Evolutionary conservation across 2,329 filamentous ascomycete genomes (phyloP), one percentile per base, ranked within the genome.

Genomic region (Hypomyces rosellus): DNA sequence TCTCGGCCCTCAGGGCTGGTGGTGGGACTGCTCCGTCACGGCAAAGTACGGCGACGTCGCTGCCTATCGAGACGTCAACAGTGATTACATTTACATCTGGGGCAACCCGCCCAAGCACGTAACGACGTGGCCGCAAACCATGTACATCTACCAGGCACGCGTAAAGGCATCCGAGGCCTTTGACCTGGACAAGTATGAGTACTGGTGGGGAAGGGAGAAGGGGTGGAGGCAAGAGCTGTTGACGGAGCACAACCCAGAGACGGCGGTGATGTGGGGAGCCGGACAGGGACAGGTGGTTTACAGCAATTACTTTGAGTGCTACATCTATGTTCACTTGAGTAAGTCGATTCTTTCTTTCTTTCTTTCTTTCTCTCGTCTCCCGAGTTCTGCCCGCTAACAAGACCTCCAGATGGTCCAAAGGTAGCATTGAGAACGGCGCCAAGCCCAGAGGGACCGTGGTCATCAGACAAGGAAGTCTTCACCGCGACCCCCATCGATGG

Each of bases 221-320:
- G 67, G 69, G 2, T 72, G 70, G 70, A 69, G 61, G 53, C 50
- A 47, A 0, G 59, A 64, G 14, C 55, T 63, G 3, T 50, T 71
- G 22, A 63, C 55, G 0, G 54, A 52, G 25, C 70, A 69, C 34
- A 62, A 57, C 1, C 50, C 62, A 1, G 64, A 69, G 53, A 72
- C 67, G 9, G 69, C 69, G 2, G 65, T 68, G 0, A 61, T 69
- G 61, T 70, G 66, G 66, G 63, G 61, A 6, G 61, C 59, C 11
- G 68, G 68, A 0, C 68, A 71, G 51, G 69, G 68, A 0, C 67
- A 70, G 52, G 56, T 72, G 20, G 61, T 67, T 4, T 71, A 67
- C 51, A 71, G 60, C 51, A 54, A 61, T 5, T 60, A 63, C 18
- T 69, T 65, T 18, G 48, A 56, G 15, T 62, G 62, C 25, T 72